phyloP scores from a whole-genome alignment of 352 stramenopile species.

The Phytophthora litchii region DNA sequence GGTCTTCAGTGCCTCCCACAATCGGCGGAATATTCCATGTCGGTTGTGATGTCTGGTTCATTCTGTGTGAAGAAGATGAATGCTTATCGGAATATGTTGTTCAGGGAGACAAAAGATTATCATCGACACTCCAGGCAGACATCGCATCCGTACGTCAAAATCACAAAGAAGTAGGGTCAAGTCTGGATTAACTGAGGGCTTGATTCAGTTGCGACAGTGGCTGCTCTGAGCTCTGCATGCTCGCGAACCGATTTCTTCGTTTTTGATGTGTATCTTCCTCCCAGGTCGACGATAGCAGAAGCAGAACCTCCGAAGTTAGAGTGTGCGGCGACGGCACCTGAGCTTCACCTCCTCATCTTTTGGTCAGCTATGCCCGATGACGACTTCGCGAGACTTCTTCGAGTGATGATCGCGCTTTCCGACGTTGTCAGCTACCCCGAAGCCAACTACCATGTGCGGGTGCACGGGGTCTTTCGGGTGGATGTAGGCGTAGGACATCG shows the following conservation, averaged over 20 bases:
- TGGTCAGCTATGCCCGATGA: slow-evolving; percentile 28
- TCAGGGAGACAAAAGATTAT: slow-evolving; percentile 28
- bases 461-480: slow-evolving; percentile 16
- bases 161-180: not conserved
- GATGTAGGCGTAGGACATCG: slow-evolving; percentile 14
- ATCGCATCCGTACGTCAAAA: slow-evolving; percentile 36
- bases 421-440: slow-evolving; percentile 26
- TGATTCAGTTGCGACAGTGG: slow-evolving; percentile 18
- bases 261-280: slow-evolving; percentile 28
- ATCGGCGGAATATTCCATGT: slow-evolving; percentile 31
- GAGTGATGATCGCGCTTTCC: slow-evolving; percentile 26
- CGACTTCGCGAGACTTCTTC: slow-evolving; percentile 14
- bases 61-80: not conserved
- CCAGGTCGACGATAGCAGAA: not conserved
- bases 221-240: slow-evolving; percentile 15
- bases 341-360: slow-evolving; percentile 32
- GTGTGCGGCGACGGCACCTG: slow-evolving; percentile 6
- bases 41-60: slow-evolving; percentile 7
- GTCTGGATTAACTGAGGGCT: not conserved
- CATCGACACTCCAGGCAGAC: slow-evolving; percentile 26
- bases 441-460: slow-evolving; percentile 21
- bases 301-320: slow-evolving; percentile 1
- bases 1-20: slow-evolving; percentile 23
- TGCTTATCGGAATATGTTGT: not conserved
- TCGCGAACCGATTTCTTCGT: slow-evolving; percentile 39